Conservation (phyloP, 139 green algal genomes). For the Closterium sp. region DNA sequence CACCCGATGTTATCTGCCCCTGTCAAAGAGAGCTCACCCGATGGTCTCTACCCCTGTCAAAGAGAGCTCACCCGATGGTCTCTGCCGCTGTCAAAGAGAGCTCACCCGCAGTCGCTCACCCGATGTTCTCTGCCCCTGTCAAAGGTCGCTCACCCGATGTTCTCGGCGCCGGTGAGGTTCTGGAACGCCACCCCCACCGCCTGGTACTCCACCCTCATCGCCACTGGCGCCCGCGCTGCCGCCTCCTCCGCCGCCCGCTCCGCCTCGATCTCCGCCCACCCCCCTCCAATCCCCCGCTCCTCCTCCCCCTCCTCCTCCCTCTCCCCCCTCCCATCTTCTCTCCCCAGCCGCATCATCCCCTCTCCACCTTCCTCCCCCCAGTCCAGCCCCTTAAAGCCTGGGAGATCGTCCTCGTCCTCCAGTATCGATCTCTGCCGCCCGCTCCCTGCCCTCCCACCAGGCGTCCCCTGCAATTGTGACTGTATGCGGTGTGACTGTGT, state of each 20-base stretch:
- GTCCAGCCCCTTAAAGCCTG: background rate
- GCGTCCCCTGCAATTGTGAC: background rate
- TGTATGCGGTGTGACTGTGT: background rate
- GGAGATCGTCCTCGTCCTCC: background rate
- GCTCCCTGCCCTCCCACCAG: background rate
- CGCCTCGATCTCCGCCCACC: background rate
- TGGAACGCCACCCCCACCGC: slow-evolving; percentile 92
- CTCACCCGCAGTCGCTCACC: no score
- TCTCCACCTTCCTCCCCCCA: background rate
- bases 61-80: slow-evolving; percentile 63
- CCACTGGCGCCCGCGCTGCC: background rate
- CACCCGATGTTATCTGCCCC: no score
- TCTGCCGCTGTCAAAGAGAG: no score
- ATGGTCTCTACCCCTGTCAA: no score
- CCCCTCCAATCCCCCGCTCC: background rate
- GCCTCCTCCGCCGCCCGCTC: background rate
- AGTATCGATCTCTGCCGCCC: background rate
- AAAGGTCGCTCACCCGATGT: slow-evolving; percentile 61
- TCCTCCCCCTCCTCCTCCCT: background rate
- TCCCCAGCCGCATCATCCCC: background rate
- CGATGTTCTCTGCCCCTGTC: no score
- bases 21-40: no score
- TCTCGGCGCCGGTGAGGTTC: slow-evolving; percentile 72
- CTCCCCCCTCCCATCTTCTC: background rate
- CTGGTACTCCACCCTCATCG: background rate